Conservation (phyloP, 352 stramenopile genomes). For the Pythium brassicae region DNA sequence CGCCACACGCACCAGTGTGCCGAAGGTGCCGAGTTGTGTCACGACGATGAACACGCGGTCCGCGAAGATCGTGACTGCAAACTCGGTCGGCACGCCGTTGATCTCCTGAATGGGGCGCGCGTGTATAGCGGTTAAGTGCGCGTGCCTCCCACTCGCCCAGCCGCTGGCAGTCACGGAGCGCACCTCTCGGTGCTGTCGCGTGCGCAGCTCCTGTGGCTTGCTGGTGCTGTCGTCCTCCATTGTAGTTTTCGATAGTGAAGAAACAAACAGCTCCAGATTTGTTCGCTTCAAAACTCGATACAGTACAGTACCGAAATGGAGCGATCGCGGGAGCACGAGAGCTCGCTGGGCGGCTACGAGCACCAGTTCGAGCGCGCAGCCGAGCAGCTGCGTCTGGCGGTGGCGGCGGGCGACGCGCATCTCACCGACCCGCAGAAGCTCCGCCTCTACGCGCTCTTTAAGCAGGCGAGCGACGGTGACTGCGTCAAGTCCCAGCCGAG, state of each 20-base stretch:
- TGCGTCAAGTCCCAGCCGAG: slow-evolving; percentile 46
- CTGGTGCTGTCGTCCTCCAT: slow-evolving; percentile 1
- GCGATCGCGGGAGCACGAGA: slow-evolving; percentile 33
- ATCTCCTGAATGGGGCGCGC: slow-evolving; percentile 45
- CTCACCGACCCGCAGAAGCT: slow-evolving; percentile 72
- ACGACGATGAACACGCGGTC: slow-evolving; percentile 82
- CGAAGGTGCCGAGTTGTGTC: slow-evolving; percentile 79
- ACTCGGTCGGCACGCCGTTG: slow-evolving; percentile 62
- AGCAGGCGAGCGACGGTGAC: slow-evolving; percentile 69
- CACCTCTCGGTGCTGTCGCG: slow-evolving; percentile 37
- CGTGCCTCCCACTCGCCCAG: neutral
- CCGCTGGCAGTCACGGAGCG: neutral
- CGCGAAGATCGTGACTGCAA: slow-evolving; percentile 72
- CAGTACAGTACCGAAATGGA: neutral
- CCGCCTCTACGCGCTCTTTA: slow-evolving; percentile 74
- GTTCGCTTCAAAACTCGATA: too few relatives aligned
- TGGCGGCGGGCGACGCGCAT: slow-evolving; percentile 16
- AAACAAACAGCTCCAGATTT: neutral
- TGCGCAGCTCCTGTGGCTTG: slow-evolving; percentile 27
- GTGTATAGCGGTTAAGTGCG: neutral
- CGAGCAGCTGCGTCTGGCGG: slow-evolving; percentile 32
- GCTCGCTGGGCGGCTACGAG: slow-evolving; percentile 42
- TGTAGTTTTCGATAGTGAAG: neutral
- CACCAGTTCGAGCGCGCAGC: slow-evolving; percentile 43
- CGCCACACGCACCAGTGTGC: slow-evolving; percentile 49